A percentile compares a stretch with the other conserved stretches of the same genome.
Conservation (phyloP, 345 rosid genomes). For the rapeseed (Brassica napus) region DNA sequence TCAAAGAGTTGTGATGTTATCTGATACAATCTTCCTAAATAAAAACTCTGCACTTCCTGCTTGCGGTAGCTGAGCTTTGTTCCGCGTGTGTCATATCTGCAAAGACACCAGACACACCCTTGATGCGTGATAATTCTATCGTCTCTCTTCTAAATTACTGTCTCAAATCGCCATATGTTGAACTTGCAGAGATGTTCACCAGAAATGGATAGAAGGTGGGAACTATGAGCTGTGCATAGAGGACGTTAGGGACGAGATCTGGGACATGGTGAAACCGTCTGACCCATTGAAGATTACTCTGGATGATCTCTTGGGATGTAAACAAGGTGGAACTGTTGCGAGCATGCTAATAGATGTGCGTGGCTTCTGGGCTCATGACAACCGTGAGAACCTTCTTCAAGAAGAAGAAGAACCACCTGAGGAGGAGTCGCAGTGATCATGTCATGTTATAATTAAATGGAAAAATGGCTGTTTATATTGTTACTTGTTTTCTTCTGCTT, state of each 20-base stretch:
- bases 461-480: not conserved
- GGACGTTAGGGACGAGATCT: conserved; percentile 95
- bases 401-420: conserved; percentile 97
- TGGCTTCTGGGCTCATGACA: conserved; percentile 99
- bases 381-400: conserved; percentile 96
- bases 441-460: not conserved
- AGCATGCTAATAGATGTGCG: conserved; percentile 98
- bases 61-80: conserved; percentile 60
- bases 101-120: conserved; percentile 48
- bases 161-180: not conserved
- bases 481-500: not conserved
- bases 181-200: conserved; percentile 85
- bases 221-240: conserved; percentile 96
- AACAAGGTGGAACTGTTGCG: conserved; percentile 97
- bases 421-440: conserved; percentile 44
- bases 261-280: conserved; percentile 99
- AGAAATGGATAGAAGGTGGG: conserved; percentile 99
- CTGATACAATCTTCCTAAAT: conserved; percentile 97
- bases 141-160: not conserved
- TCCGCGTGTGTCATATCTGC: conserved; percentile 67
- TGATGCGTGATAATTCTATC: conserved; percentile 6
- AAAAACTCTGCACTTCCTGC: conserved; percentile 76
- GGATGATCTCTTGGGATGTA: conserved; percentile 78
- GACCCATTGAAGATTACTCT: conserved; percentile 75
- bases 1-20: conserved; percentile 72